Percentiles rank a stretch among this genome's conserved stretches.
Evolutionary conservation across 352 stramenopile species (phyloP).

Genomic region (Achlya hypogyna): DNA sequence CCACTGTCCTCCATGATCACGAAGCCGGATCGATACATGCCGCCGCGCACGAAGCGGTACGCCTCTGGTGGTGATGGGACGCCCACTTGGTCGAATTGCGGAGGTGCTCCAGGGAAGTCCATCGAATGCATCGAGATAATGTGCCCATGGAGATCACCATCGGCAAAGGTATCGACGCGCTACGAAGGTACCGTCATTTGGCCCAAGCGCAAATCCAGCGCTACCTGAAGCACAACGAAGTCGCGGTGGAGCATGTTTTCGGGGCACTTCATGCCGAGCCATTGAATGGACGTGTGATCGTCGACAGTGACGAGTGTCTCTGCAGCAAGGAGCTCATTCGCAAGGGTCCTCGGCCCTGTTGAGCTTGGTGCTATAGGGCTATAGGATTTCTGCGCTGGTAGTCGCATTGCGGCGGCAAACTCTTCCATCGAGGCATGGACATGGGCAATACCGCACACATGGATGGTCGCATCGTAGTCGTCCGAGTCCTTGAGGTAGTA

Average conservation of each 20-base stretch:
- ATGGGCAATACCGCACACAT: slow-evolving; percentile 5
- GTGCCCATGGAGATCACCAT: neutral
- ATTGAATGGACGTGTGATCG: slow-evolving; percentile 2
- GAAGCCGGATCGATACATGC: slow-evolving; percentile 19
- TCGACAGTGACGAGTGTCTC: slow-evolving; percentile 11
- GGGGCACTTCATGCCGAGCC: slow-evolving; percentile 4
- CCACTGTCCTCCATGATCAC: slow-evolving; percentile 1
- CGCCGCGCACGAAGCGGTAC: slow-evolving; percentile 16
- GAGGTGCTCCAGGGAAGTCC: slow-evolving; percentile 14
- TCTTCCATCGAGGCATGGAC: slow-evolving; percentile 3
- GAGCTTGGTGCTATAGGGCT: neutral
- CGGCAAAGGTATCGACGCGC: neutral
- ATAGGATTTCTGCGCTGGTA: neutral
- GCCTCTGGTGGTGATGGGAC: neutral
- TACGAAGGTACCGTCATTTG: too few species aligned
- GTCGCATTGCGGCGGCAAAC: neutral
- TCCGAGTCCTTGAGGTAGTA: slow-evolving; percentile 14
- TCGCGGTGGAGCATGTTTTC: slow-evolving; percentile 13
- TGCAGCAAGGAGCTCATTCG: slow-evolving; percentile 1
- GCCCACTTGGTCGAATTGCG: slow-evolving; percentile 7
- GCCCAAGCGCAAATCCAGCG: neutral
- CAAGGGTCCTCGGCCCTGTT: neutral
- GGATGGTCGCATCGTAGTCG: neutral
- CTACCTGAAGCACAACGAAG: slow-evolving; percentile 19
- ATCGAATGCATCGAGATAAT: slow-evolving; percentile 15